phyloP scores from a whole-genome alignment of 2,329 filamentous ascomycete genomes.

The Talaromyces sp. region DNA sequence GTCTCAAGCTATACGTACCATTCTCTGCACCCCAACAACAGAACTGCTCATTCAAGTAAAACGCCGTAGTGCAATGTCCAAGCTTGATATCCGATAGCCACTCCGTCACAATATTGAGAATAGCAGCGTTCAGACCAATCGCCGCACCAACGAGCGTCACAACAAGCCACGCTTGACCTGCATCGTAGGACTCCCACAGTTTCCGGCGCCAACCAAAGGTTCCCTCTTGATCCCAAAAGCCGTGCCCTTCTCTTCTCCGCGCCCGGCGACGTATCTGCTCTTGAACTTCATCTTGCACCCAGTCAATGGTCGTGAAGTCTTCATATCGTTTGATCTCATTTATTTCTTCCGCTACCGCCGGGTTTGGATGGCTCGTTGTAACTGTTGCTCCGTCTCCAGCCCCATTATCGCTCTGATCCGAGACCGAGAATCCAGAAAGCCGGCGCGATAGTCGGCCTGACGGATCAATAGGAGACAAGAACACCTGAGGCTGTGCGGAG shows the following conservation, averaged over 20 bases:
- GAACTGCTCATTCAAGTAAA: conserved; percentile 96
- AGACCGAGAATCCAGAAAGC: conserved; percentile 54
- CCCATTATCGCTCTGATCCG: conserved; percentile 51
- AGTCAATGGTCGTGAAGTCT: conserved; percentile 95
- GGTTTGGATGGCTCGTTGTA: conserved; percentile 54
- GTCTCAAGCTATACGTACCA: conserved; percentile 47
- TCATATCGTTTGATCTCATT: conserved; percentile 97
- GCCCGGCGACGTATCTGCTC: conserved; percentile 80
- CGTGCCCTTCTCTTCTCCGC: conserved; percentile 66
- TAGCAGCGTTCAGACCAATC: conserved; percentile 88
- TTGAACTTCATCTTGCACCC: conserved; percentile 94
- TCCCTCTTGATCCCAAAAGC: conserved; percentile 65
- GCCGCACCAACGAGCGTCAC: conserved; percentile 86
- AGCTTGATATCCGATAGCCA: conserved; percentile 95
- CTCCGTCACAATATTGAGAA: conserved; percentile 92
- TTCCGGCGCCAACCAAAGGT: conserved; percentile 76
- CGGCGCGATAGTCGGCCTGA: conserved; percentile 35
- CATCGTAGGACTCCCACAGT: conserved; percentile 84
- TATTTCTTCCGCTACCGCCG: conserved; percentile 87
- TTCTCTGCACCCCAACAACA: conserved; percentile 96
- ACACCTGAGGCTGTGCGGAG: conserved; percentile 28
- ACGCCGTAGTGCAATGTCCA: conserved; percentile 91
- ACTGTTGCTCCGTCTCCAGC: conserved; percentile 41
- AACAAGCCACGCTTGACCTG: conserved; percentile 96
- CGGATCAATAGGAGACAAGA: conserved; percentile 29